These are phyloP conservation scores for Exophiala dermatitidis DNA, from an alignment of 2,329 filamentous ascomycete species.

Conservation along the genomic window DNA sequence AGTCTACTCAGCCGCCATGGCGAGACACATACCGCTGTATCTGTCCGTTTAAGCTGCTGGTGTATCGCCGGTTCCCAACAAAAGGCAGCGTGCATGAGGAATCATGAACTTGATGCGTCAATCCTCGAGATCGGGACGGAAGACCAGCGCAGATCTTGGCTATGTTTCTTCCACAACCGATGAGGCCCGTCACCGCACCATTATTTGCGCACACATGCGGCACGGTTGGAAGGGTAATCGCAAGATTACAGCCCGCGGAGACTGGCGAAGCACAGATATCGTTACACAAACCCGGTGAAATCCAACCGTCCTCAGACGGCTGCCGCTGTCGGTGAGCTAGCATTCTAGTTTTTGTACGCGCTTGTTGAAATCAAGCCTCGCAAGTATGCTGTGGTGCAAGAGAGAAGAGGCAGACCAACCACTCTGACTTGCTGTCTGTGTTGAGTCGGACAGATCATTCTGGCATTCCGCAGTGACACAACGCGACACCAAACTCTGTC, in stretches of 20 bases:
- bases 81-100: neutral
- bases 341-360: neutral
- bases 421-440: neutral
- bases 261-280: neutral
- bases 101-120: neutral
- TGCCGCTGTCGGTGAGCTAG: neutral
- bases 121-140: neutral
- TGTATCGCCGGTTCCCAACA: neutral
- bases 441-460: neutral
- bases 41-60: neutral
- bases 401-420: neutral
- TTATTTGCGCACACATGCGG: neutral
- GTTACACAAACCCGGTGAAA: conserved; percentile 7
- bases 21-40: neutral
- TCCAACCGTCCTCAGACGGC: neutral
- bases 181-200: neutral
- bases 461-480: neutral
- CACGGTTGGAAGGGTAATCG: neutral
- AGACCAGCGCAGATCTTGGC: neutral
- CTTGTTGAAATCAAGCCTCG: neutral
- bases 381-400: neutral
- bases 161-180: neutral
- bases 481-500: neutral
- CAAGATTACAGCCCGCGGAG: neutral
- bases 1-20: too few species aligned